Base-by-base conservation (phyloP, 805 yeast genomes). In the Kazachstania psychrophila region DNA sequence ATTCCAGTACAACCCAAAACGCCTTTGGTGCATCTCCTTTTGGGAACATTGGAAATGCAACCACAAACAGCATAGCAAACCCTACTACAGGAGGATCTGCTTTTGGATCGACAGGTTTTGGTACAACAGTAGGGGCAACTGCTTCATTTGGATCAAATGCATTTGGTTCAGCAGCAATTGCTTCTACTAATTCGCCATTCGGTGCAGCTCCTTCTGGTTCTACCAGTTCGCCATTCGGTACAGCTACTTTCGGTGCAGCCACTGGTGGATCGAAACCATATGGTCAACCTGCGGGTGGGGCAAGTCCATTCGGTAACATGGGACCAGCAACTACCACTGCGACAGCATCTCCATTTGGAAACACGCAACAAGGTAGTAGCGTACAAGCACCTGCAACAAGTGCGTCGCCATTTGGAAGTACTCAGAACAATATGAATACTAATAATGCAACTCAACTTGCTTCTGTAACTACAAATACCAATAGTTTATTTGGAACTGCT, bases 21-120 rank as follows among this genome's bases (percentile, higher is more conserved):
- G 48, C 57, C 4, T 49, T 46, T 40, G 58, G 58, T 10, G 24
- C 49, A 4, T 35, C 48, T 13, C 28, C 49, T 15, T 44, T 48
- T 41, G 52, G 54, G 10, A 4, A 30, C 17, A 22, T 46, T 6
- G 14, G 19, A 14, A 31, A 29, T 19, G 13, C 6, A 9, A 4
- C 20, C 3, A 28, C 10, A 14, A 20, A 30, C 14, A 12, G 8
- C 24, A 11, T 17, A 19, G 28, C 28, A 33, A 37, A 15, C 10
- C 37, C 26, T 12, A 20, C 23, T 5, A 18, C 19, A 9, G 31
- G 27, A 19, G 25, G 34, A 13, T 27, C 27, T 13, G 30, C 33
- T n/a, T 31, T 31, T 31, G 33, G 33, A 2, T 13, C n/a, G n/a
- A 16, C 18, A 12, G 18, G 5, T 11, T 13, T 11, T n/a, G 15